Evolutionary conservation across 2,329 filamentous ascomycete genomes (phyloP).

Genomic region (Ilyonectria robusta): DNA sequence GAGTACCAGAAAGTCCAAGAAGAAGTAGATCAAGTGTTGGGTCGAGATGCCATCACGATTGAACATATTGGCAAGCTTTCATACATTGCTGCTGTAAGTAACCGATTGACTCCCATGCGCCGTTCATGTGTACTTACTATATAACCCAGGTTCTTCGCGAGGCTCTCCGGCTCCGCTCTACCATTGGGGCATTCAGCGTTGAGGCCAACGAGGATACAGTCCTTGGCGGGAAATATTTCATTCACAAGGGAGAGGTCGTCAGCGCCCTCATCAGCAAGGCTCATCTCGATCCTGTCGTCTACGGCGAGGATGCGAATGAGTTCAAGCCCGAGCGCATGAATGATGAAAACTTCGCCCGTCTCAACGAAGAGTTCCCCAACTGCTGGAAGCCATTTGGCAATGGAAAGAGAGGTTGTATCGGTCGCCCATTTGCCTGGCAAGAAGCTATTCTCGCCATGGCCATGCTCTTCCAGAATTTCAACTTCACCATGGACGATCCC

Average conservation of each 20-base stretch:
- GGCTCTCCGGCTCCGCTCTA: constrained; percentile 73
- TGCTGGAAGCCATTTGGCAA: constrained; percentile 84
- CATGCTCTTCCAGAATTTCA: constrained; percentile 79
- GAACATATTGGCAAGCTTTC: constrained; percentile 75
- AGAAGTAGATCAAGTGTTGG: constrained; percentile 78
- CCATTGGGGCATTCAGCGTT: constrained; percentile 71
- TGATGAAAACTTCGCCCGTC: constrained; percentile 74
- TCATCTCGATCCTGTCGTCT: constrained; percentile 75
- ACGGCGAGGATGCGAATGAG: constrained; percentile 73
- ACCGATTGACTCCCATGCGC: neutral
- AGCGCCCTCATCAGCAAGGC: constrained; percentile 64
- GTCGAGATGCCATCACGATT: constrained; percentile 68
- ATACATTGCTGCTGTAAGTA: constrained; percentile 70
- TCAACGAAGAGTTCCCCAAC: constrained; percentile 73
- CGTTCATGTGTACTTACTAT: neutral
- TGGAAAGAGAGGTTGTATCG: constrained; percentile 79
- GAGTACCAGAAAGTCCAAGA: constrained; percentile 72
- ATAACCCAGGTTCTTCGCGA: constrained; percentile 67
- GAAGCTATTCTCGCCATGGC: constrained; percentile 75
- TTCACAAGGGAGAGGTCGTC: constrained; percentile 67
- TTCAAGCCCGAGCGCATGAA: constrained; percentile 82
- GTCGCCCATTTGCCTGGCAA: constrained; percentile 81
- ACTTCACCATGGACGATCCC: constrained; percentile 72
- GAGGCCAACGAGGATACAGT: constrained; percentile 67
- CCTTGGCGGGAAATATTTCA: constrained; percentile 72